Conservation (phyloP, 192 early-diverging fungal genomes). For the Gonapodya prolifera region DNA sequence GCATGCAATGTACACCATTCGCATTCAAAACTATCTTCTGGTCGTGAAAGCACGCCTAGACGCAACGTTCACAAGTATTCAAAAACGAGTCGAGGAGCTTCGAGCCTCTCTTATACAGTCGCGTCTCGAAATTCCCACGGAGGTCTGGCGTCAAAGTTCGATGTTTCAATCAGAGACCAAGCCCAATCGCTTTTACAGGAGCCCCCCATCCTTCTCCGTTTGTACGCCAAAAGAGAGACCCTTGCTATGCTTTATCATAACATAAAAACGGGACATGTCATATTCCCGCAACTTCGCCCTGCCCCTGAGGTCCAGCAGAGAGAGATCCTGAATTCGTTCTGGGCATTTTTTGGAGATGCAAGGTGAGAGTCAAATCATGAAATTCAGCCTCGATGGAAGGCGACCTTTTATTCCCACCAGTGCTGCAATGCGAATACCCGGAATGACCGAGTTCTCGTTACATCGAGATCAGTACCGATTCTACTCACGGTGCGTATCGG, state of each 20-base stretch:
- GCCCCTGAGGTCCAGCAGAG: slow-evolving; percentile 45
- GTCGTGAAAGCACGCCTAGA: slow-evolving; percentile 35
- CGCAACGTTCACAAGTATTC: slow-evolving; percentile 23
- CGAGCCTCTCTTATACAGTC: slow-evolving; percentile 35
- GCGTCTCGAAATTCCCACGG: slow-evolving; percentile 42
- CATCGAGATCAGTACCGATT: slow-evolving; percentile 10
- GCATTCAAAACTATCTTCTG: slow-evolving; percentile 33
- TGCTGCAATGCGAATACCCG: slow-evolving; percentile 2
- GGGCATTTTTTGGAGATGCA: slow-evolving; percentile 38
- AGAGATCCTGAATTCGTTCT: slow-evolving; percentile 38
- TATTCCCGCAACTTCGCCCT: slow-evolving; percentile 45
- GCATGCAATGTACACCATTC: slow-evolving; percentile 38
- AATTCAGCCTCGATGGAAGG: neutral
- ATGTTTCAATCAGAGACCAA: neutral
- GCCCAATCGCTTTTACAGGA: slow-evolving; percentile 17
- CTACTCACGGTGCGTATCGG: slow-evolving; percentile 7
- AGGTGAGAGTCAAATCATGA: too few species aligned
- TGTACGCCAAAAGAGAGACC: slow-evolving; percentile 49
- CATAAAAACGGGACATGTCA: slow-evolving; percentile 40
- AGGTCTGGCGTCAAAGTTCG: slow-evolving; percentile 15
- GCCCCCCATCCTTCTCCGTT: slow-evolving; percentile 38
- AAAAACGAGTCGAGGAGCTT: slow-evolving; percentile 33
- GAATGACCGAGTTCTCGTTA: slow-evolving; percentile 5
- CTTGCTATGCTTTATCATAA: slow-evolving; percentile 48
- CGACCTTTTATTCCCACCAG: neutral